Conservation (phyloP, 768 basidiomycete species). For the Pleurotus cornucopiae region DNA sequence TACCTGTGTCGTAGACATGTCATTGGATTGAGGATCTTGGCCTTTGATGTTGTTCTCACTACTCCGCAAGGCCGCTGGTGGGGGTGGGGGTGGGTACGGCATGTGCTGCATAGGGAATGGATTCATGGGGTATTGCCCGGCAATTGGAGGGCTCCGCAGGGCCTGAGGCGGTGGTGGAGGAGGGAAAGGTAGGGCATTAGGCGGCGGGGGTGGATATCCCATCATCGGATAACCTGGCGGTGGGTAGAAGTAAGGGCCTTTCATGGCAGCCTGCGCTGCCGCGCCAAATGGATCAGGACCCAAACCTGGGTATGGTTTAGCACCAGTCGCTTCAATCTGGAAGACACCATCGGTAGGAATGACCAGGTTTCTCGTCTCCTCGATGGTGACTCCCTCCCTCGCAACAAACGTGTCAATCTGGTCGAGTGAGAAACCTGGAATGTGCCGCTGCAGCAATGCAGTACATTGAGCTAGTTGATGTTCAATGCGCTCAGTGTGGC, state of each 20-base stretch:
- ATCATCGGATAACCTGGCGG: constrained; percentile 10
- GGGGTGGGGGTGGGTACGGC: constrained; percentile 9
- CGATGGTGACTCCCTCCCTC: constrained; percentile 63
- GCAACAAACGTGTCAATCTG: constrained; percentile 61
- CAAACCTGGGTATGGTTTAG: background rate
- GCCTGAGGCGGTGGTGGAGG: constrained; percentile 19
- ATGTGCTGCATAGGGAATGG: background rate
- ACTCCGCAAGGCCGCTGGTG: constrained; percentile 13
- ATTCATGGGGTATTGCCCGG: background rate
- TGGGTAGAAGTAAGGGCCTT: constrained; percentile 24
- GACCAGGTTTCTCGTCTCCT: background rate
- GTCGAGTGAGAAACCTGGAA: constrained; percentile 63
- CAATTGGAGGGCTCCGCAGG: constrained; percentile 14
- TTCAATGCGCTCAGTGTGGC: constrained; percentile 80
- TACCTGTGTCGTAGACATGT: constrained; percentile 70
- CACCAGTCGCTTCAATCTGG: constrained; percentile 19
- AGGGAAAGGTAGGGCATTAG: constrained; percentile 35
- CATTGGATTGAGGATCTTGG: constrained; percentile 74
- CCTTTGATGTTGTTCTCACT: constrained; percentile 50
- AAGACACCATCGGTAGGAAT: constrained; percentile 10
- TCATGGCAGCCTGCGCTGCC: constrained; percentile 7
- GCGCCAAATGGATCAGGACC: background rate
- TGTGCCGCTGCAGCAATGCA: constrained; percentile 70
- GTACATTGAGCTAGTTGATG: constrained; percentile 75
- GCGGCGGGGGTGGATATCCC: constrained; percentile 26